Conservation (phyloP, 139 green algal species). For the Chlorella sp. region DNA sequence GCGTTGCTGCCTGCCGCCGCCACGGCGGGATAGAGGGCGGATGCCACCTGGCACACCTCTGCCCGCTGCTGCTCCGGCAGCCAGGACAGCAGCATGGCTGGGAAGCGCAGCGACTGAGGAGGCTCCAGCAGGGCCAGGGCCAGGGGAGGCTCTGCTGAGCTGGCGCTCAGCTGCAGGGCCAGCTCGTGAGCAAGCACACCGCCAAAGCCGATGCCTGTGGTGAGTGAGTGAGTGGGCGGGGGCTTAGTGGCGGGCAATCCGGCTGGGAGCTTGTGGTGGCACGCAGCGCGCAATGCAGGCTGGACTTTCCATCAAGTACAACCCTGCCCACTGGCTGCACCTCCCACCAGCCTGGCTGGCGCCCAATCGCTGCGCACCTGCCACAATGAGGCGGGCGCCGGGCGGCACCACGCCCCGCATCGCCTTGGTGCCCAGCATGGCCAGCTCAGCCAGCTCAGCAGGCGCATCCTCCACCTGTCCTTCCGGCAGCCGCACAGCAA, state of each 20-base stretch:
- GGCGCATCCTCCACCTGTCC: constrained; percentile 19
- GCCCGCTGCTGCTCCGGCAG: not conserved
- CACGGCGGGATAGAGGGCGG: constrained; percentile 39
- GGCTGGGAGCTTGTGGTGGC: too few species aligned
- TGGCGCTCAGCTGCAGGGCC: constrained; percentile 59
- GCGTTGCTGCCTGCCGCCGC: not conserved
- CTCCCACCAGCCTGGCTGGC: too few species aligned
- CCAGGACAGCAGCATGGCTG: constrained; percentile 18
- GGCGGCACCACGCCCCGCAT: constrained; percentile 21
- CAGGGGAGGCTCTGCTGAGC: constrained; percentile 48
- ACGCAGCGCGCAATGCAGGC: too few species aligned
- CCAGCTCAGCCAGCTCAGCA: constrained; percentile 50
- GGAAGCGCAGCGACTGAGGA: not conserved
- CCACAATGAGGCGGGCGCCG: constrained; percentile 45
- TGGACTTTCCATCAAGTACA: too few species aligned
- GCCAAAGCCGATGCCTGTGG: constrained; percentile 59
- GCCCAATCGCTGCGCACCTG: constrained; percentile 16
- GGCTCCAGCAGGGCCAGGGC: constrained; percentile 63
- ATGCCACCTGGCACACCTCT: constrained; percentile 43
- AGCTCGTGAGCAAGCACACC: constrained; percentile 78
- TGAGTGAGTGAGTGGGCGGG: too few species aligned
- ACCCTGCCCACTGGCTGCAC: too few species aligned
- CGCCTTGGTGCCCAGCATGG: constrained; percentile 40
- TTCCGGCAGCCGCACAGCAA: constrained; percentile 40
- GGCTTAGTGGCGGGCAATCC: too few species aligned